Percentiles rank a stretch among this genome's conserved stretches.
phyloP scores from a whole-genome alignment of 2,329 filamentous ascomycete genomes.

The Tolypocladium album region DNA sequence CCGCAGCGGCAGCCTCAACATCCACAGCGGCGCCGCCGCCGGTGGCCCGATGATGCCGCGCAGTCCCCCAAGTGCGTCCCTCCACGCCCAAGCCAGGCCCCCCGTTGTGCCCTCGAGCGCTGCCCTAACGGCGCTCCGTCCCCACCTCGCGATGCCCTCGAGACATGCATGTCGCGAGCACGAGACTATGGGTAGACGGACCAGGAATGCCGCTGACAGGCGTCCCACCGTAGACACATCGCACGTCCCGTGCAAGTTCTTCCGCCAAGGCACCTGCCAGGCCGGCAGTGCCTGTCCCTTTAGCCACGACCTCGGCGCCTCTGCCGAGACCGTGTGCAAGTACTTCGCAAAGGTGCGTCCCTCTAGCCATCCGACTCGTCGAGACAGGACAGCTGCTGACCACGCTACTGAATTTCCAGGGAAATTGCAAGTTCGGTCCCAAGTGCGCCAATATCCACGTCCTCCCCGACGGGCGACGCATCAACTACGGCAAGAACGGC shows the following conservation, averaged over 20 bases:
- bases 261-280: slow-evolving; percentile 89
- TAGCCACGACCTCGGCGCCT: slow-evolving; percentile 79
- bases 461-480: slow-evolving; percentile 81
- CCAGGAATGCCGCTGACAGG: background rate
- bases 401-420: slow-evolving; percentile 37
- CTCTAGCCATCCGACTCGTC: too few relatives aligned
- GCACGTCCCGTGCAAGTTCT: slow-evolving; percentile 99
- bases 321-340: slow-evolving; percentile 88
- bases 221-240: slow-evolving; percentile 59
- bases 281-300: slow-evolving; percentile 94
- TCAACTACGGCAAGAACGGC: slow-evolving; percentile 67
- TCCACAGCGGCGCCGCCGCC: slow-evolving; percentile 22
- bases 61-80: slow-evolving; percentile 50
- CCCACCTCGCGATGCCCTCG: background rate
- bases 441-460: slow-evolving; percentile 97
- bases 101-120: background rate
- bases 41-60: slow-evolving; percentile 29
- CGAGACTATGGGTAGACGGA: background rate
- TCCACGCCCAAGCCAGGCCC: background rate
- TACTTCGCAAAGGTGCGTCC: slow-evolving; percentile 87
- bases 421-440: slow-evolving; percentile 97
- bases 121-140: background rate
- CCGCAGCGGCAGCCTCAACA: slow-evolving; percentile 47
- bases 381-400: background rate
- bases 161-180: background rate